Base-by-base conservation (phyloP, 176 grass and related monocot genomes). In the Triticum dicoccoides region DNA sequence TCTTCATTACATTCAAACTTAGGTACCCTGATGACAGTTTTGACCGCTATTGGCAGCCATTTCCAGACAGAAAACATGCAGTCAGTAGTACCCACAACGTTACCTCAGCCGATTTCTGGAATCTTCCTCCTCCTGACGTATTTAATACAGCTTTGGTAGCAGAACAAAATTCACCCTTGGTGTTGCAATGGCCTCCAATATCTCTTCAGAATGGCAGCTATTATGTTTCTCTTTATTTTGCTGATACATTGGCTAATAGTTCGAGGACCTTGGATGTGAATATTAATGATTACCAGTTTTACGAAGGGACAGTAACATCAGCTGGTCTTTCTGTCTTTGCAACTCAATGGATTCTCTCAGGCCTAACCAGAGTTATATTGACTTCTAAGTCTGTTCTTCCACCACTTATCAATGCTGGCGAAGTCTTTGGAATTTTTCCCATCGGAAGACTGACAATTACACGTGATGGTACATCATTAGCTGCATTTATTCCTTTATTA, bases 11-110 rank as follows among this genome's bases (percentile, higher is more conserved):
- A 38, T 80, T 10, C 54, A 85, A 86, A 79, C 44, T 77, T 88
- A 99, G 97, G 89, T 99, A 94, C 78, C 97, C 97, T 64, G 77
- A 99, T 81, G 97, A 99, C 85, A 87, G 51, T 76, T 99, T 90
- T 54, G 77, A 96, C 77, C 88, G 97, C 76, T 88, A 93, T 84
- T 99, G 97, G 97, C 90, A 96, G 63, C 92, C 94, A 85, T 94
- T 90, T 54, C 79, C 80, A 37, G 92, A 94, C 83, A 87, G 66
- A 37, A 90, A 52, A 61, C 83, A 89, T 83, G 92, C 85, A 37
- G 67, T 89, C 75, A 92, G 90, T 78, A 99, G 97, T 54, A 99
- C 92, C 65, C 90, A 96, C 86, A 96, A 96, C 68, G 80, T 99
- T 73, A 89, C 90, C 25, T 77, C 91, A 44, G 80, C 80, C 72